phyloP scores from a whole-genome alignment of 495 filamentous ascomycete genomes.

The Mycothermus thermophilus region DNA sequence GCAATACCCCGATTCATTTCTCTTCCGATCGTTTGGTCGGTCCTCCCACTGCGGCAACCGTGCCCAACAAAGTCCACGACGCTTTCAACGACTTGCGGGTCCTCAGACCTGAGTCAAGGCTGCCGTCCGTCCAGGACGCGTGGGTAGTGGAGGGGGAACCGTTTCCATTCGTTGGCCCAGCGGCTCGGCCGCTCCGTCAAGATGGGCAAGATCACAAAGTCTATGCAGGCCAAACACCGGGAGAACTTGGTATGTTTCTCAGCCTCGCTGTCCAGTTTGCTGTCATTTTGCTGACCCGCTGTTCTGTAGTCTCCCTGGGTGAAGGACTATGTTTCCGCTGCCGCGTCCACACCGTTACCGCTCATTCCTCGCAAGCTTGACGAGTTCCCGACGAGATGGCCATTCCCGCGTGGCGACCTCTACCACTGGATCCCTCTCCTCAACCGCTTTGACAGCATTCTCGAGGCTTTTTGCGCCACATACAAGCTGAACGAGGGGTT shows the following conservation, averaged over 20 bases:
- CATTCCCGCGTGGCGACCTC: constrained; percentile 89
- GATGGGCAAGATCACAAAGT: constrained; percentile 97
- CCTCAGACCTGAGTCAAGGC: constrained; percentile 21
- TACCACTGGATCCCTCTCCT: constrained; percentile 97
- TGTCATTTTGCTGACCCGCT: constrained; percentile 1
- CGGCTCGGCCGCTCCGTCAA: constrained; percentile 42
- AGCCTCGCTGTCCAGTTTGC: constrained; percentile 1
- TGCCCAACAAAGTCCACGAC: constrained; percentile 2
- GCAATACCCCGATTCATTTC: background rate
- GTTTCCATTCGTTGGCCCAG: constrained; percentile 24
- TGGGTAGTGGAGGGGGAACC: constrained; percentile 37
- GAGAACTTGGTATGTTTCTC: constrained; percentile 68
- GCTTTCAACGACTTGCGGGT: constrained; percentile 15
- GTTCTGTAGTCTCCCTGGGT: constrained; percentile 65
- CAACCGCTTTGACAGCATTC: constrained; percentile 82
- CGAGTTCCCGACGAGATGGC: constrained; percentile 78
- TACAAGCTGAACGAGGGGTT: constrained; percentile 73
- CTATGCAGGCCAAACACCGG: constrained; percentile 80
- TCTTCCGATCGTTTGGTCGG: background rate
- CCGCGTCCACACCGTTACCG: constrained; percentile 53
- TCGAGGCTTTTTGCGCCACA: constrained; percentile 65
- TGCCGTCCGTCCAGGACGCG: constrained; percentile 25
- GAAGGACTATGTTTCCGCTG: constrained; percentile 56
- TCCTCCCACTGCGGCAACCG: background rate
- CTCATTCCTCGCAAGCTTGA: constrained; percentile 63